Evolutionary conservation across 163 green algal genomes (phyloP).

Genomic region (Chlamydomonas reinhardtii): DNA sequence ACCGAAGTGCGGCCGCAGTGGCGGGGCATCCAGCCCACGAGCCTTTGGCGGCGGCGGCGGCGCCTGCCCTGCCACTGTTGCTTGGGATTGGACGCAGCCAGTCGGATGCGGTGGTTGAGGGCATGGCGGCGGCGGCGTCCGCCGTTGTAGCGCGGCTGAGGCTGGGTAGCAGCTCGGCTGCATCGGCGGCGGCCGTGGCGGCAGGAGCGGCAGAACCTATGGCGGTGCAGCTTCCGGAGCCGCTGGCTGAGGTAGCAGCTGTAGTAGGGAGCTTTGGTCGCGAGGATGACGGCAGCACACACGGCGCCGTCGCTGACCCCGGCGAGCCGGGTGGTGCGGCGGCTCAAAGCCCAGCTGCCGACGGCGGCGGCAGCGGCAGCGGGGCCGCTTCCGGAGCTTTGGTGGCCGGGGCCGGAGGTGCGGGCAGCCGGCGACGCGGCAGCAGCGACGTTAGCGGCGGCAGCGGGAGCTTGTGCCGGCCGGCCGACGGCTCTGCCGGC

Average conservation of each 20-base stretch:
- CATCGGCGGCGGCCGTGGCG: neutral
- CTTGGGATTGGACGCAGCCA: neutral
- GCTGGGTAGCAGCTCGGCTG: neutral
- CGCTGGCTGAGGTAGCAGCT: neutral
- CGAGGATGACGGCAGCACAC: no score
- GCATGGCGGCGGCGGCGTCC: neutral
- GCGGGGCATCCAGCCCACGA: no score
- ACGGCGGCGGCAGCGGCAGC: neutral
- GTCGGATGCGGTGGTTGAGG: constrained; percentile 12
- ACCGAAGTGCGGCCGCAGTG: neutral
- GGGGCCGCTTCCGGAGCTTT: neutral
- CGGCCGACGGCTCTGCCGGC: no score
- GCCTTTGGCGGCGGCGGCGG: neutral
- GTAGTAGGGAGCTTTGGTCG: neutral
- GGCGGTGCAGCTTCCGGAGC: neutral
- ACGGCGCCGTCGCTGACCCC: no score
- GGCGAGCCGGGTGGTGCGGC: neutral
- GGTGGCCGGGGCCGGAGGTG: no score
- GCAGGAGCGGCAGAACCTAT: neutral
- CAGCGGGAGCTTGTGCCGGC: no score
- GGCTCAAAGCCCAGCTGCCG: neutral
- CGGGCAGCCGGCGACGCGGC: neutral
- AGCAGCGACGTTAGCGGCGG: no score
- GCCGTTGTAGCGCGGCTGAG: neutral
- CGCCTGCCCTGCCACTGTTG: no score